Evolutionary conservation across 257 asterid genomes (phyloP).

Genomic region (Ligustrum vulgare): DNA sequence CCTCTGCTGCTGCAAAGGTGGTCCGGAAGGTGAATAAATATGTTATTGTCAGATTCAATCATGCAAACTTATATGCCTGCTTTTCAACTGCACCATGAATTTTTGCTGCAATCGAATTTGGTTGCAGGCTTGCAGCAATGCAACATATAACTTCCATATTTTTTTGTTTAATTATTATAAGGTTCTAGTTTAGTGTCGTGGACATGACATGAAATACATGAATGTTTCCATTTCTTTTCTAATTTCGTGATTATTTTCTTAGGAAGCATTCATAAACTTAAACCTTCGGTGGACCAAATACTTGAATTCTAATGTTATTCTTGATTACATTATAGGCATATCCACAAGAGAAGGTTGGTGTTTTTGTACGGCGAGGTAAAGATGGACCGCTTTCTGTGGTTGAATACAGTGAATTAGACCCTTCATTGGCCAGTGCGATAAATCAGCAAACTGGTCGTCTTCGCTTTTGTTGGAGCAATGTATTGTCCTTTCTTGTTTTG

Average conservation of each 20-base stretch:
- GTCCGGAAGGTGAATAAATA: conserved; percentile 52
- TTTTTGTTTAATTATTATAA: background rate
- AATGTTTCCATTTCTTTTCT: background rate
- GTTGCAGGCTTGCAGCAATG: too few species aligned
- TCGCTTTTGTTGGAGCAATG: conserved; percentile 61
- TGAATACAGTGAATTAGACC: conserved; percentile 53
- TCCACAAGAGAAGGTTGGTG: conserved; percentile 62
- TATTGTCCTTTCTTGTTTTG: conserved; percentile 16
- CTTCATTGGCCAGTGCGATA: conserved; percentile 43
- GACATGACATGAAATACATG: background rate
- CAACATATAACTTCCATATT: background rate
- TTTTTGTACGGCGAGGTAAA: conserved; percentile 54
- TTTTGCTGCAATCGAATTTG: background rate
- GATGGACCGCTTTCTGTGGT: conserved; percentile 62
- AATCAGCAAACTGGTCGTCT: conserved; percentile 61
- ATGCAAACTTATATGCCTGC: background rate
- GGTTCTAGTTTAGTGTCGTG: background rate
- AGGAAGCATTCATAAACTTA: background rate
- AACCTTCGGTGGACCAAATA: background rate
- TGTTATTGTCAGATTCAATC: background rate
- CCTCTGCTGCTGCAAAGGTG: conserved; percentile 90
- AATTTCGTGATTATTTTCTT: background rate
- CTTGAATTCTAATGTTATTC: background rate
- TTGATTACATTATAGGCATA: conserved; percentile 33
- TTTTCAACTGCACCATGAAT: background rate